Evolutionary conservation across 1,139 yeast genomes (phyloP).

Genomic region (Tardiomyces blankii): DNA sequence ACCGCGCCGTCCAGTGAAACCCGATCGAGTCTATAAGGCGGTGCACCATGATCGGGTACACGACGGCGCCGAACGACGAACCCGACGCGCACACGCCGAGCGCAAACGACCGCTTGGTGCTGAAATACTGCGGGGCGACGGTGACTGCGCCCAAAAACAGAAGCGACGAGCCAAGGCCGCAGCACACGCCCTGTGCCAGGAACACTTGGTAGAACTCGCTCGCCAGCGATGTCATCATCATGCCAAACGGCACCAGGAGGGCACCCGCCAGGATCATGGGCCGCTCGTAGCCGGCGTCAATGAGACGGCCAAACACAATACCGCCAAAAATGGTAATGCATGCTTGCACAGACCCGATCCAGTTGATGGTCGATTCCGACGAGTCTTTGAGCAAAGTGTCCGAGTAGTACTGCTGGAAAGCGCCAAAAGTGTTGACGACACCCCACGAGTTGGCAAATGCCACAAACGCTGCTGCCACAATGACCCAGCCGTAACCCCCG

Average conservation of each 20-base stretch:
- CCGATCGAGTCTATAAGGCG: conserved; percentile 20
- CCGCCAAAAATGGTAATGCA: conserved; percentile 44
- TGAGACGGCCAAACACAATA: conserved; percentile 45
- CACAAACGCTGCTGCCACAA: not conserved
- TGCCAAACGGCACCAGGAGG: conserved; percentile 33
- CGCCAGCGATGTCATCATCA: conserved; percentile 40
- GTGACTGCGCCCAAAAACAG: conserved; percentile 17
- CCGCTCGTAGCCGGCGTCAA: conserved; percentile 31
- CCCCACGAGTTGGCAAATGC: conserved; percentile 30
- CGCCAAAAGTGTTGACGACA: conserved; percentile 46
- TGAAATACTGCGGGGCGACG: conserved; percentile 38
- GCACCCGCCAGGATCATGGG: conserved; percentile 34
- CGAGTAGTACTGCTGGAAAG: conserved; percentile 45
- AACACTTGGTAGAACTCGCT: conserved; percentile 39
- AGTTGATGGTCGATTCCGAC: conserved; percentile 38
- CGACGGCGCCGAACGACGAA: conserved; percentile 35
- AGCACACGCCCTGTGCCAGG: conserved; percentile 38
- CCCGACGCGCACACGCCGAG: conserved; percentile 48
- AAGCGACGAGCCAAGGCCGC: conserved; percentile 36
- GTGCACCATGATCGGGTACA: conserved; percentile 22
- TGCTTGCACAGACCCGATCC: conserved; percentile 51
- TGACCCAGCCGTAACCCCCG: not conserved
- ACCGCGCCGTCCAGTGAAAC: conserved; percentile 25
- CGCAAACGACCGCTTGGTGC: conserved; percentile 42
- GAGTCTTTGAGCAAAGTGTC: conserved; percentile 18